Evolutionary conservation across 2,329 filamentous ascomycete species (phyloP), one percentile per base, ranked within the genome.

Genomic region (Aspergillus awamori): DNA sequence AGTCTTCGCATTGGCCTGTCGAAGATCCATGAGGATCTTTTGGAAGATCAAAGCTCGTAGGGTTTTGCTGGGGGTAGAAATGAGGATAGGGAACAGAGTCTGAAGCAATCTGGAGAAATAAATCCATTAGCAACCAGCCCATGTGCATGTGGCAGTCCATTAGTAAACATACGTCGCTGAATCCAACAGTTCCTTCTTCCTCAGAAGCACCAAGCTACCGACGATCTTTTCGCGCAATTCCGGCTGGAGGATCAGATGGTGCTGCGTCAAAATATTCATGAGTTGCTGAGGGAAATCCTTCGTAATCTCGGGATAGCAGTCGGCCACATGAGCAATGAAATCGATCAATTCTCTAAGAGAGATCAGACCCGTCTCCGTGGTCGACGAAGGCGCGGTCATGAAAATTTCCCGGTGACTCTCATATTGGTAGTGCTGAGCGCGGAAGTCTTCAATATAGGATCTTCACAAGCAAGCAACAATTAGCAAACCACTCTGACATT

Each of bases 181-280:
- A 75, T 97, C 90, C 65, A 99, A 89, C 48, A 97, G 86, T 4
- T 97, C 93, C 78, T 99, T 99, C 75, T 93, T 92, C 61, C 91
- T 85, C 64, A 99, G 79, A 53, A 99, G 82, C 28, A 96, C 91
- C 69, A 99, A 80, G 74, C 92, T 96, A 53, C 92, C 91, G 1
- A 98, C 94, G 60, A 98, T 87, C 84, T 98, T 98, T 77, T 98
- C 95, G 39, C 95, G 86, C 69, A 99, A 78, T 65, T 98, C 93
- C 4, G 88, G 83, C 70, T 96, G 90, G 33, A 99, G 83, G 3
- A 89, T 84, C 49, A 89, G 86, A 82, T 98, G 94, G 74, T 98
- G 92, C 67, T 89, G 83, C 52, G 87, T 87, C 51, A 99, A 80
- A 61, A 99, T 90, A 33, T 88, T 84, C 72, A 92, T 92, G 53